Base-by-base conservation (phyloP, 768 basidiomycete genomes). In the Russula abietina region DNA sequence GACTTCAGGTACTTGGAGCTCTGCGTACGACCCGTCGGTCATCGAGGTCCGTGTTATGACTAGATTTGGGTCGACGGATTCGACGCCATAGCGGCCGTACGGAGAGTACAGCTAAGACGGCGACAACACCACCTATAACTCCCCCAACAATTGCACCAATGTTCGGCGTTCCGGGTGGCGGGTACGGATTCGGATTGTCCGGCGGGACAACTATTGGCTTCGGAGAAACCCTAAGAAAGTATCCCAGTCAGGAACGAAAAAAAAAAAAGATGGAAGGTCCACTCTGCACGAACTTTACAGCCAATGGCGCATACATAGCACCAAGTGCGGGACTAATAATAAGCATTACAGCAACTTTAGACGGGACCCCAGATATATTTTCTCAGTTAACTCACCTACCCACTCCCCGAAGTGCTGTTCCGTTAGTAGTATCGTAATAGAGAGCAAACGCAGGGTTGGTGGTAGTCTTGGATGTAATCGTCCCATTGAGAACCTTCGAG, bases 231-330 rank as follows among this genome's bases (percentile, higher is more conserved):
- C 62, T 64, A 41, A 19, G 14, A 41, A 17, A 16, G 41, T 11
- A n/a, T 43, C 6, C 19, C 11, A 8, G 22, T 65, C 26, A 59
- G 36, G 3, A 39, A 39, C 12, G 24, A 53, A 10, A 19, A 22
- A 38, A 17, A 26, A n/a, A n/a, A n/a, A n/a, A n/a, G n/a, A 41
- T 24, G 14, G 19, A 22, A 30, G 17, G 1, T 14, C 45, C 4
- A 24, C 16, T 17, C 7, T 28, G 28, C 9, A 61, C 70, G 45
- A 33, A 70, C 70, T 43, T 66, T 9, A 69, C 50, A 30, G 69
- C 69, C n/a, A 70, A 58, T 24, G 65, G 69, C 3, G 70, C 70
- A 58, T 57, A 70, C 59, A 70, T 58, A 8, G 64, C 70, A 28
- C 70, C 70, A 12, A 67, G 65, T 2, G 65, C 69, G 11, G 70